phyloP scores from a whole-genome alignment of 768 basidiomycete species.

The Tricholoma furcatifolium region DNA sequence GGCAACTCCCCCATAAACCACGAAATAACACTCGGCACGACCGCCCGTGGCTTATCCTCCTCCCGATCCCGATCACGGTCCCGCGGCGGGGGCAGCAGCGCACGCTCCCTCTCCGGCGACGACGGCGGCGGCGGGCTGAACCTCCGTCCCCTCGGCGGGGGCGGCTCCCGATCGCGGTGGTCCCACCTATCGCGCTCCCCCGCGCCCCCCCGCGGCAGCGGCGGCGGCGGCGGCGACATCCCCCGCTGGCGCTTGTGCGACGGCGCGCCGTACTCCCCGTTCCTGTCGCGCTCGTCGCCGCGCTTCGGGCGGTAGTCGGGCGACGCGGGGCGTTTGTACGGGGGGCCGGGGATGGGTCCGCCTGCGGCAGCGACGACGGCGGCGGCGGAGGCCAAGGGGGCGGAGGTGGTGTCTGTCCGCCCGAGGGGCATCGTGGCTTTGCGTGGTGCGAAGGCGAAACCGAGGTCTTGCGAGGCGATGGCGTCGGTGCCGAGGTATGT shows the following conservation, averaged over 20 bases:
- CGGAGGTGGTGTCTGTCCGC: slow-evolving; percentile 35
- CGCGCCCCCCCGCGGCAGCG: slow-evolving; percentile 3
- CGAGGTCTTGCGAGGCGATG: slow-evolving; percentile 86
- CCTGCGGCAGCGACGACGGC: slow-evolving; percentile 10
- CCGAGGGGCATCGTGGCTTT: slow-evolving; percentile 26
- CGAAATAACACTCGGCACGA: slow-evolving; percentile 10
- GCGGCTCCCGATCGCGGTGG: not conserved
- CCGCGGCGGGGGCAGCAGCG: slow-evolving; percentile 8
- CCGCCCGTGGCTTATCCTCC: slow-evolving; percentile 10
- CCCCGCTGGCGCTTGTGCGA: no score
- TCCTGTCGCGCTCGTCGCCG: slow-evolving; percentile 9
- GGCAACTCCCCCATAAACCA: slow-evolving; percentile 17
- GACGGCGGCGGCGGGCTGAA: slow-evolving; percentile 7
- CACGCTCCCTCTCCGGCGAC: slow-evolving; percentile 11
- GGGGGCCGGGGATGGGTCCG: slow-evolving; percentile 30
- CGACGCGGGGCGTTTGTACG: slow-evolving; percentile 14
- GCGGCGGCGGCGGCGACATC: no score
- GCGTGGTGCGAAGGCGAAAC: slow-evolving; percentile 57
- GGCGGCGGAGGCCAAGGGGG: slow-evolving; percentile 22
- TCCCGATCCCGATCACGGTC: slow-evolving; percentile 2
- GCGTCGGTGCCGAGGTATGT: slow-evolving; percentile 83
- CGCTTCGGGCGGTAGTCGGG: slow-evolving; percentile 15
- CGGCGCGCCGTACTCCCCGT: no score
- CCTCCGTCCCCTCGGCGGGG: slow-evolving; percentile 8
- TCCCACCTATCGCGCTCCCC: slow-evolving; percentile 17